phyloP scores from a whole-genome alignment of 352 stramenopile genomes.

The Pythium rhizo-oryzae region DNA sequence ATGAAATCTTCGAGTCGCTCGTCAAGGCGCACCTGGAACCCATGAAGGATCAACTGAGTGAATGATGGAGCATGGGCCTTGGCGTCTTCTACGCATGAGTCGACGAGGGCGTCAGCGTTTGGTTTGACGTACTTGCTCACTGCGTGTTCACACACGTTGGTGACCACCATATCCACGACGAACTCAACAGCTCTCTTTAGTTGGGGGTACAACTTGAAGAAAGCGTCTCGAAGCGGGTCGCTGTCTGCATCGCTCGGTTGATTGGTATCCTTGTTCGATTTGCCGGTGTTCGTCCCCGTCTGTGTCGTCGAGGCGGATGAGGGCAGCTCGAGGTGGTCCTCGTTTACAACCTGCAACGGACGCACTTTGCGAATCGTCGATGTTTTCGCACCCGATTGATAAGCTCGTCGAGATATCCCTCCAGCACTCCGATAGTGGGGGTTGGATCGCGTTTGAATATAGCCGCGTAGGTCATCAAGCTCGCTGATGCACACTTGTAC shows the following conservation, averaged over 20 bases:
- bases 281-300: too few species aligned
- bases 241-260: too few species aligned
- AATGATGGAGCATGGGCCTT: constrained; percentile 34
- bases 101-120: constrained; percentile 46
- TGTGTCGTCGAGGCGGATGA: too few species aligned
- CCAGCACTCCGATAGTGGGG: constrained; percentile 28
- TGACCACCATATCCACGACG: constrained; percentile 63
- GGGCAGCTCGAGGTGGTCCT: constrained; percentile 29
- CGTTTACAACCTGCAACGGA: constrained; percentile 50
- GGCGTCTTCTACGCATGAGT: constrained; percentile 35
- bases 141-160: constrained; percentile 61
- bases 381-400: constrained; percentile 20
- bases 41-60: constrained; percentile 34
- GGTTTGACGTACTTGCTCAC: constrained; percentile 44
- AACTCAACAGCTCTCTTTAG: constrained; percentile 63
- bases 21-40: constrained; percentile 31
- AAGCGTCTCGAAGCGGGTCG: constrained; percentile 43
- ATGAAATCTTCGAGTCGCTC: constrained; percentile 36
- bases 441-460: constrained; percentile 55
- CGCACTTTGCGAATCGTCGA: constrained; percentile 62
- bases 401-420: constrained; percentile 3
- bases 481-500: constrained; percentile 64
- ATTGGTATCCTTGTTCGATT: too few species aligned
- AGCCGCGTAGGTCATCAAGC: constrained; percentile 55
- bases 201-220: constrained; percentile 69